Base-by-base conservation (phyloP, 2,329 filamentous ascomycete species). In the Gyromitra esculenta region DNA sequence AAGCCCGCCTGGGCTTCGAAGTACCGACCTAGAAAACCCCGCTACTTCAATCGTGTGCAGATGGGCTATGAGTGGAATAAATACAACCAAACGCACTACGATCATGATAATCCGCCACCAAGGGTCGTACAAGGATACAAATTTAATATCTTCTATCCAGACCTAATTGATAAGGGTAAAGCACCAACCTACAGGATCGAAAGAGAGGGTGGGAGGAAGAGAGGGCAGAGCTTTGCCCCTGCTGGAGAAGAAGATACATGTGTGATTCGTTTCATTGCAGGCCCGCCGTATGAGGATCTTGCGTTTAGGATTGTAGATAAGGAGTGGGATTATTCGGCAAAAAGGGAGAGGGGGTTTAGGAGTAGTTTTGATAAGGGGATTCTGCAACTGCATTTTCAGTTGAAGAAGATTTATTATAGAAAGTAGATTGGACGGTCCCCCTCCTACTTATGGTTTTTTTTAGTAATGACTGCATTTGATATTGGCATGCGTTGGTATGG, bases 51-150 rank as follows among this genome's bases (percentile, higher is more conserved):
- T 83, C 91, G 96, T 52, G 94, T 98, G 60, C 94, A 97, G 84
- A 97, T 97, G 92, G 96, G 96, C 68, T 99, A 98, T 84, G 96
- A 99, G 84, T 99, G 96, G 96, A 99, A 99, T 87, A 99, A 99
- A 84, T 99, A 99, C 87, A 99, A 99, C 82, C 96, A 99, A 85
- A 99, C 96, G 11, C 96, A 99, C 84, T 99, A 99, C 85, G 96
- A 98, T 83, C 93, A 97, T 83, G 95, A 98, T 82, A 97, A 98
- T 82, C 96, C 96, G 1, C 96, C 96, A 0, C 96, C 96, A 35
- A 97, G 97, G 85, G 95, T 99, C 5, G 96, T 99, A 9, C 96
- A 99, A 83, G 96, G 96, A 73, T 99, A 99, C 87, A 97, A 97
- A 83, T 99, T 99, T 87, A 98, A 99, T 85, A 95, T 99, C 66